Evolutionary conservation across 305 asterid species (phyloP).

Genomic region (Salvia sclarea): DNA sequence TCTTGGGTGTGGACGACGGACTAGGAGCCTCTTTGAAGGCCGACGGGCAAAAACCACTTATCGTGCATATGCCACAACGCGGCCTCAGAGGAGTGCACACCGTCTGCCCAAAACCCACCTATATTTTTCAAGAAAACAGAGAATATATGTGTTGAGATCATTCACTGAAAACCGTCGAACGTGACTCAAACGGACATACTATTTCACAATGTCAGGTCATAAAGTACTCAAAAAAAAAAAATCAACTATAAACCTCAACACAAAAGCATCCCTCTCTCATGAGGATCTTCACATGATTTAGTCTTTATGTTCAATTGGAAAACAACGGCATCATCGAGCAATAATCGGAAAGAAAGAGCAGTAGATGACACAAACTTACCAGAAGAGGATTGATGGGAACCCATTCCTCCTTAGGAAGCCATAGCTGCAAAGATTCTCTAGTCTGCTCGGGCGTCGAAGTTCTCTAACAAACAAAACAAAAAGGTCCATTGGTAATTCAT

Average conservation of each 20-base stretch:
- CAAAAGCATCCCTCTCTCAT: too few species aligned
- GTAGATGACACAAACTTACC: constrained; percentile 46
- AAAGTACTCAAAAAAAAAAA: too few species aligned
- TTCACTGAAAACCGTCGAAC: too few species aligned
- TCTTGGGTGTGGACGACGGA: constrained; percentile 54
- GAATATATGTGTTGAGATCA: too few species aligned
- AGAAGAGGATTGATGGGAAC: constrained; percentile 92
- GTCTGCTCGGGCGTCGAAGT: constrained; percentile 85
- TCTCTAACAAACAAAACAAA: constrained; percentile 45
- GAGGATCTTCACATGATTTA: too few species aligned
- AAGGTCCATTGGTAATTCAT: constrained; percentile 1
- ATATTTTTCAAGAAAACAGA: constrained; percentile 6
- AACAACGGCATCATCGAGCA: neutral
- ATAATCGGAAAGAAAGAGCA: neutral
- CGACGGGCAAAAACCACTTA: constrained; percentile 77
- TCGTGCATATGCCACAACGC: constrained; percentile 65
- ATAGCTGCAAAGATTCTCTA: constrained; percentile 79
- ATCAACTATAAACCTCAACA: too few species aligned
- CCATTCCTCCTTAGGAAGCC: constrained; percentile 99
- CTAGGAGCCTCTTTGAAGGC: constrained; percentile 72
- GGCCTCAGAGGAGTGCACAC: constrained; percentile 90
- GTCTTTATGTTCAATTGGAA: neutral
- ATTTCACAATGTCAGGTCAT: too few species aligned
- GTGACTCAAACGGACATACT: too few species aligned
- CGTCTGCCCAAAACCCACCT: constrained; percentile 99